Conservation (phyloP, 1,284 basidiomycete species). For the Pascua guehoae region DNA sequence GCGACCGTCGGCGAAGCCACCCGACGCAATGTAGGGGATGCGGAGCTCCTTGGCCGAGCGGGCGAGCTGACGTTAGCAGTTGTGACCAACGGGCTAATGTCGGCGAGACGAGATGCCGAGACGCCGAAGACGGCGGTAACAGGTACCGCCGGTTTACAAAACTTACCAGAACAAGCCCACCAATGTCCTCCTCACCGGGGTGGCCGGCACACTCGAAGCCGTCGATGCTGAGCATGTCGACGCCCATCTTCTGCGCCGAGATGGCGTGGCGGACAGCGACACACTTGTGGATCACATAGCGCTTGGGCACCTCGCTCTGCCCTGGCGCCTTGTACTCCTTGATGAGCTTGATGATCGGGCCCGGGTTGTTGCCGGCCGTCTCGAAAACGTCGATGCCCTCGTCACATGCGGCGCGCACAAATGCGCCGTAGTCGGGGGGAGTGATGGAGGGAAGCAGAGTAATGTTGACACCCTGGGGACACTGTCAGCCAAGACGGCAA, state of each 20-base stretch:
- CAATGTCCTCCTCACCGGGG: slow-evolving; percentile 92
- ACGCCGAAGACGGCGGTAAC: too few relatives aligned
- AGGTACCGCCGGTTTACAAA: too few relatives aligned
- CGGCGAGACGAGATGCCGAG: too few relatives aligned
- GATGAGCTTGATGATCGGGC: slow-evolving; percentile 72
- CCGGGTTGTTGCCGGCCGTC: slow-evolving; percentile 87
- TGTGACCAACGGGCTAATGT: not conserved
- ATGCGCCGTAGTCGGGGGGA: slow-evolving; percentile 82
- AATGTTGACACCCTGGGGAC: slow-evolving; percentile 75
- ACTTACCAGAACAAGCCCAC: slow-evolving; percentile 76
- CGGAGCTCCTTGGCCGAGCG: slow-evolving; percentile 80
- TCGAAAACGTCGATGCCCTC: slow-evolving; percentile 88
- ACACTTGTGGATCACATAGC: slow-evolving; percentile 86
- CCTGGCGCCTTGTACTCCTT: slow-evolving; percentile 54
- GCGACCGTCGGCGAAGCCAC: slow-evolving; percentile 75
- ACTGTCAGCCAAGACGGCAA: too few relatives aligned
- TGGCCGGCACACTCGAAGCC: slow-evolving; percentile 92
- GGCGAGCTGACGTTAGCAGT: slow-evolving; percentile 59
- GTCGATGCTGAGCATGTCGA: slow-evolving; percentile 81
- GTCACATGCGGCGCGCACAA: slow-evolving; percentile 74
- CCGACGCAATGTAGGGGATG: slow-evolving; percentile 84
- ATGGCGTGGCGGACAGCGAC: slow-evolving; percentile 80
- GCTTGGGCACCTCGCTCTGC: slow-evolving; percentile 38
- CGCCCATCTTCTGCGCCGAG: slow-evolving; percentile 72
- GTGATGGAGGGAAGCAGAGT: slow-evolving; percentile 85